Evolutionary conservation across 768 basidiomycete genomes (phyloP).

Genomic region (Boletus rubropictus): DNA sequence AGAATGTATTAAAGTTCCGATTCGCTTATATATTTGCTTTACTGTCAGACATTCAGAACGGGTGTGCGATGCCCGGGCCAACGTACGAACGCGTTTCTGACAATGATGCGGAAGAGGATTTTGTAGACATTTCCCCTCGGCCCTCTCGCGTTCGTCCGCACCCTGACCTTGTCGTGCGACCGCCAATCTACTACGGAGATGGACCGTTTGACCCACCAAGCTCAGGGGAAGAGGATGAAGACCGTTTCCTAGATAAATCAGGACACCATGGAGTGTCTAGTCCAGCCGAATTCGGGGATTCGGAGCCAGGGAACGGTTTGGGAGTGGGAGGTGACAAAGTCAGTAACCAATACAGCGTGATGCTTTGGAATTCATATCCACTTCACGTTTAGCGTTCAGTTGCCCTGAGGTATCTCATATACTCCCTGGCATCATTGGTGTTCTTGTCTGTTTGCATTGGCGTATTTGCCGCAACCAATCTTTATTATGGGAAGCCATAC

Average conservation of each 20-base stretch:
- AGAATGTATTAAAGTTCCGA: not conserved
- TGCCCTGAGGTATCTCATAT: slow-evolving; percentile 56
- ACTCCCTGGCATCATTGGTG: slow-evolving; percentile 55
- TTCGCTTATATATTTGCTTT: slow-evolving; percentile 8
- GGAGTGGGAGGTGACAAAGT: slow-evolving; percentile 36
- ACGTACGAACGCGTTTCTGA: slow-evolving; percentile 29
- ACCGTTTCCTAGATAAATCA: slow-evolving; percentile 44
- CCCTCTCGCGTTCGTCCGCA: not conserved
- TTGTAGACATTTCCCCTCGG: slow-evolving; percentile 6
- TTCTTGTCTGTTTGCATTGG: slow-evolving; percentile 64
- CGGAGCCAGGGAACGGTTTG: slow-evolving; percentile 29
- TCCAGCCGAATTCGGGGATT: slow-evolving; percentile 12
- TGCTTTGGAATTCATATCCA: slow-evolving; percentile 6
- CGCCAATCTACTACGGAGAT: slow-evolving; percentile 60
- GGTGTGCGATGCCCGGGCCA: slow-evolving; percentile 22
- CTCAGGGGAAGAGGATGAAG: slow-evolving; percentile 66
- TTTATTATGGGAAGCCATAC: slow-evolving; percentile 55
- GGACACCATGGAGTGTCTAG: slow-evolving; percentile 2
- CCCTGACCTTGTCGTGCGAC: slow-evolving; percentile 21
- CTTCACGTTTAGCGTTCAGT: slow-evolving; percentile 37
- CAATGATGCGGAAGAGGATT: slow-evolving; percentile 22
- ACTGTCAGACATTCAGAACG: not conserved
- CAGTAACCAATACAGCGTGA: slow-evolving; percentile 10
- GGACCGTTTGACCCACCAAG: slow-evolving; percentile 74
- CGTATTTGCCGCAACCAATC: slow-evolving; percentile 62